These are phyloP conservation scores for Annulohypoxylon maeteangense DNA, from an alignment of 495 filamentous ascomycete genomes.

Conservation along the genomic window DNA sequence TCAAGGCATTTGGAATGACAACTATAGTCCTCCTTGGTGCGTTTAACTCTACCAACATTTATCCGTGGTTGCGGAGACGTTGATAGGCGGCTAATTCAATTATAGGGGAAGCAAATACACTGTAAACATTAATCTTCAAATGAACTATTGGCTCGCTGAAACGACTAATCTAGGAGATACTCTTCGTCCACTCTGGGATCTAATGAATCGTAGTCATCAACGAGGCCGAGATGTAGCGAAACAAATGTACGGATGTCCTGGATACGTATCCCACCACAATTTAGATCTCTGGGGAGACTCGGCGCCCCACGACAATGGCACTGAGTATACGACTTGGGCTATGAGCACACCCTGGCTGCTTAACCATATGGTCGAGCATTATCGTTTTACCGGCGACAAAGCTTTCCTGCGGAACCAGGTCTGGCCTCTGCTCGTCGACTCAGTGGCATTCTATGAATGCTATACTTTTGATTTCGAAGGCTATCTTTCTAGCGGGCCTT, in stretches of 20 bases:
- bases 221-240: neutral
- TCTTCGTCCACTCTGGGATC: neutral
- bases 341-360: neutral
- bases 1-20: neutral
- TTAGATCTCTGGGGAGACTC: slow-evolving; percentile 1
- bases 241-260: neutral
- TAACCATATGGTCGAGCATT: neutral
- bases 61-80: neutral
- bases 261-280: neutral
- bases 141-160: neutral
- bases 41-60: neutral
- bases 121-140: neutral
- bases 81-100: neutral
- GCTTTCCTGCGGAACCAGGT: neutral
- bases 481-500: neutral
- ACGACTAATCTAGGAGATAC: neutral
- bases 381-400: neutral
- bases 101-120: neutral
- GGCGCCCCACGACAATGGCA: neutral
- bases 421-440: neutral
- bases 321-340: neutral
- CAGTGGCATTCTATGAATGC: neutral
- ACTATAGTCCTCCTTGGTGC: neutral
- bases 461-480: neutral
- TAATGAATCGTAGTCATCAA: neutral